phyloP scores from a whole-genome alignment of 2,329 filamentous ascomycete species.

The Claviceps cyperi region DNA sequence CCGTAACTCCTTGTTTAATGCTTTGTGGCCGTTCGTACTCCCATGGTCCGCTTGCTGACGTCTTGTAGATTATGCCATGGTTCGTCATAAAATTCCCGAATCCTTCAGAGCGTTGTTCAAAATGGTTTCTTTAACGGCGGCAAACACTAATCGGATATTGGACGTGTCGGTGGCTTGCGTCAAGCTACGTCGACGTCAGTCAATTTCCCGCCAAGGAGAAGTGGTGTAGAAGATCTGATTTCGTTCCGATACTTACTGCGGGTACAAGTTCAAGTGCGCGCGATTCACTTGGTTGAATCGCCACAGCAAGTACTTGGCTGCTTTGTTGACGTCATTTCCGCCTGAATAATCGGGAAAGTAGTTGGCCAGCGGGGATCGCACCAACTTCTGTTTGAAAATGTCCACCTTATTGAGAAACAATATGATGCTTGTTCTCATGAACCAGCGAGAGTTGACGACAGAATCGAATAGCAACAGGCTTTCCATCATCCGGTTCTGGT shows the following conservation, averaged over 20 bases:
- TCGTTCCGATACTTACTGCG: conserved; percentile 55
- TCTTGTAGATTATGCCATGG: conserved; percentile 6
- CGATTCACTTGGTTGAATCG: conserved; percentile 97
- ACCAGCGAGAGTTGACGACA: conserved; percentile 97
- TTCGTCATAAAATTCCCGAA: conserved; percentile 73
- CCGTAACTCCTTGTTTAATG: conserved; percentile 8
- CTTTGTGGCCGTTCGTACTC: conserved; percentile 11
- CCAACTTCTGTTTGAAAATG: conserved; percentile 89
- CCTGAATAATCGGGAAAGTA: conserved; percentile 98
- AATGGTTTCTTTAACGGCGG: conserved; percentile 96
- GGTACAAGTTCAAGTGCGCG: conserved; percentile 89
- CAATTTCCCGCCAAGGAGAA: neutral
- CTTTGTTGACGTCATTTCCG: conserved; percentile 93
- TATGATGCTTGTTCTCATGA: conserved; percentile 97
- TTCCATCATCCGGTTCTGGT: conserved; percentile 98
- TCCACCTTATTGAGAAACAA: conserved; percentile 98
- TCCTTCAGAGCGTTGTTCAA: conserved; percentile 96
- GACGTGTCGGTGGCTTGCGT: conserved; percentile 98
- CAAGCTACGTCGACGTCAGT: conserved; percentile 40
- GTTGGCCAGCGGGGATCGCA: conserved; percentile 75
- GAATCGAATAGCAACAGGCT: conserved; percentile 92
- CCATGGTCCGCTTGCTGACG: conserved; percentile 5
- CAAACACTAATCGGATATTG: conserved; percentile 94
- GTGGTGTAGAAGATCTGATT: too few species aligned
- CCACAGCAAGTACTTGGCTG: conserved; percentile 95